Conservation (phyloP, 2,329 filamentous ascomycete genomes). For the Endoconidiophora laricicola region DNA sequence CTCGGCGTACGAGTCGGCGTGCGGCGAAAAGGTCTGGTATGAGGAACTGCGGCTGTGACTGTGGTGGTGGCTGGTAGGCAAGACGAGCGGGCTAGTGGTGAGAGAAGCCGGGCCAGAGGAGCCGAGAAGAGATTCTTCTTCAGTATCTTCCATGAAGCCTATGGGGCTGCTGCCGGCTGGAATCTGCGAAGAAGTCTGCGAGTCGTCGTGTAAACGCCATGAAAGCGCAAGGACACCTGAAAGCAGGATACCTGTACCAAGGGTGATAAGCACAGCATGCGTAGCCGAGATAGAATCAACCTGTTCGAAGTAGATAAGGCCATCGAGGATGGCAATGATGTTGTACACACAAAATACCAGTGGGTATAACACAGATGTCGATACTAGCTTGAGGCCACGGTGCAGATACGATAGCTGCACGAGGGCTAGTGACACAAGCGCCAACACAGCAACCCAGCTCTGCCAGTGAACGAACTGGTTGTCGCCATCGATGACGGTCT, state of each 20-base stretch:
- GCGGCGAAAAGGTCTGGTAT: slow-evolving; percentile 18
- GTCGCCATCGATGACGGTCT: slow-evolving; percentile 64
- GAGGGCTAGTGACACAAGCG: slow-evolving; percentile 64
- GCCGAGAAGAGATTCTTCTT: slow-evolving; percentile 22
- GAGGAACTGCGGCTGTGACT: slow-evolving; percentile 16
- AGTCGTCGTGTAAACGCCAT: slow-evolving; percentile 63
- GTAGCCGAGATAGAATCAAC: slow-evolving; percentile 60
- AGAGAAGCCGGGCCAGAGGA: slow-evolving; percentile 19
- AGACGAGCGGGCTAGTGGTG: slow-evolving; percentile 15
- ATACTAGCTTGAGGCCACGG: slow-evolving; percentile 81
- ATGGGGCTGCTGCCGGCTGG: slow-evolving; percentile 64
- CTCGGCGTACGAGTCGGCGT: slow-evolving; percentile 40
- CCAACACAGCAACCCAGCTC: slow-evolving; percentile 78
- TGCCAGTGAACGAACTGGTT: slow-evolving; percentile 96
- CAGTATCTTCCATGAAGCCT: slow-evolving; percentile 58
- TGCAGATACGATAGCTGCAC: slow-evolving; percentile 93
- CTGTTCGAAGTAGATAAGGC: slow-evolving; percentile 91
- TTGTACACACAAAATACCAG: slow-evolving; percentile 98
- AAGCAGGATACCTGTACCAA: slow-evolving; percentile 75
- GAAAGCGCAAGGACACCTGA: slow-evolving; percentile 80
- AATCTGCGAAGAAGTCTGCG: slow-evolving; percentile 26
- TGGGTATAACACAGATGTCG: slow-evolving; percentile 88
- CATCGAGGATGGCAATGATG: slow-evolving; percentile 93
- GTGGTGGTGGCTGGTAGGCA: slow-evolving; percentile 24
- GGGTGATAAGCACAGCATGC: slow-evolving; percentile 63